Evolutionary conservation across 768 basidiomycete species (phyloP).

Genomic region (Amanita polypyramis): DNA sequence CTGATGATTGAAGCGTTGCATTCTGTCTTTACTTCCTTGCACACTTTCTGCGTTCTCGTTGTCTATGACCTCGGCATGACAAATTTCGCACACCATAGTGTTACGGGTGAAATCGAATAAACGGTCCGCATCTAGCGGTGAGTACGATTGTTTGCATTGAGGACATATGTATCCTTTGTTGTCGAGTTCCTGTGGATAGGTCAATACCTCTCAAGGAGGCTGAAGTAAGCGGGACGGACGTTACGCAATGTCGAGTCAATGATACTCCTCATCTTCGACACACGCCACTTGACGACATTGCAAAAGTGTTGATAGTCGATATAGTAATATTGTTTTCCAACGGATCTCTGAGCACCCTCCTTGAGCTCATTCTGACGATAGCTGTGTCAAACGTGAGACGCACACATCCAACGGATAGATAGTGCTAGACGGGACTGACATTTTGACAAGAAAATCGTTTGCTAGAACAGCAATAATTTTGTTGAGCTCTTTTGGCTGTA

Average conservation of each 20-base stretch:
- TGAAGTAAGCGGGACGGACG: slow-evolving; percentile 32
- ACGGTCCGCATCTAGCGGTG: slow-evolving; percentile 76
- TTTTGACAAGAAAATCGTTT: slow-evolving; percentile 67
- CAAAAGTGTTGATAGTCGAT: slow-evolving; percentile 93
- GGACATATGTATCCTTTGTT: slow-evolving; percentile 98
- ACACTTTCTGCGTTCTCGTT: slow-evolving; percentile 87
- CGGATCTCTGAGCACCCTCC: slow-evolving; percentile 79
- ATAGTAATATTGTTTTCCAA: slow-evolving; percentile 90
- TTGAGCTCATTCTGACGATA: slow-evolving; percentile 89
- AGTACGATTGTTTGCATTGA: slow-evolving; percentile 74
- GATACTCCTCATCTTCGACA: slow-evolving; percentile 83
- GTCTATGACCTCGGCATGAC: slow-evolving; percentile 77
- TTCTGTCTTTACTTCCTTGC: slow-evolving; percentile 80
- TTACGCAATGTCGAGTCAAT: slow-evolving; percentile 88
- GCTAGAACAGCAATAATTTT: slow-evolving; percentile 79
- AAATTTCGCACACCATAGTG: slow-evolving; percentile 79
- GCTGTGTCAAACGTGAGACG: slow-evolving; percentile 26
- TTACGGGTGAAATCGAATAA: slow-evolving; percentile 64
- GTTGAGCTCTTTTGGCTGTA: slow-evolving; percentile 83
- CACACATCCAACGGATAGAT: not conserved
- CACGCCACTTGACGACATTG: slow-evolving; percentile 96
- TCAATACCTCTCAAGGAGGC: not conserved
- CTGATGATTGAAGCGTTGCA: slow-evolving; percentile 91
- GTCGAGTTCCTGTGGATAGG: slow-evolving; percentile 69
- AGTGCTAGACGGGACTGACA: slow-evolving; percentile 35